Conservation (phyloP, 2,329 filamentous ascomycete species). For the Hypoxylon sp. region DNA sequence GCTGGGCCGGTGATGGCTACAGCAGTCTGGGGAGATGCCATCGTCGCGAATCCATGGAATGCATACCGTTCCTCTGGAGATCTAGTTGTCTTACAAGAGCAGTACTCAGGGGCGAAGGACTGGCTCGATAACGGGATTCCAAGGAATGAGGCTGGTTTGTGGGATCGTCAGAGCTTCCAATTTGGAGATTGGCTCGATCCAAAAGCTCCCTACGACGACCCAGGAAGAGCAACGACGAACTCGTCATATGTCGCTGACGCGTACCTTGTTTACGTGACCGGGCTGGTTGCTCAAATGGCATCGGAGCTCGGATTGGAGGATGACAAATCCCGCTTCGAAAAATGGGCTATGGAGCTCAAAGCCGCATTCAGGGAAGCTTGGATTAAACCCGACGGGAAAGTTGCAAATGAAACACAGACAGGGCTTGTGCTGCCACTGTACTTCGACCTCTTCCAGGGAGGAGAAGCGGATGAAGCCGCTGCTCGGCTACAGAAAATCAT, state of each 20-base stretch:
- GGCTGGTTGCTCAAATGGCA: conserved; percentile 57
- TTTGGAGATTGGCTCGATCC: conserved; percentile 67
- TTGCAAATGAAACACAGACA: conserved; percentile 60
- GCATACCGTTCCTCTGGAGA: conserved; percentile 60
- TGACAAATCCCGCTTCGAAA: conserved; percentile 47
- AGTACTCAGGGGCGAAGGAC: conserved; percentile 58
- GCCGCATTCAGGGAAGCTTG: conserved; percentile 54
- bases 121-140: conserved; percentile 60
- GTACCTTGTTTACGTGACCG: conserved; percentile 62
- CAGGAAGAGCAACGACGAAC: conserved; percentile 59
- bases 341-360: conserved; percentile 45
- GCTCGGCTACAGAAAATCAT: conserved; percentile 54
- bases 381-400: conserved; percentile 50
- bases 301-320: conserved; percentile 52
- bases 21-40: conserved; percentile 62
- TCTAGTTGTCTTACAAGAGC: conserved; percentile 54
- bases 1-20: conserved; percentile 48
- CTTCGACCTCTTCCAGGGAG: conserved; percentile 55
- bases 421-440: conserved; percentile 58
- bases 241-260: conserved; percentile 62
- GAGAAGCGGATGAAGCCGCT: conserved; percentile 47
- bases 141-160: conserved; percentile 57
- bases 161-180: conserved; percentile 58
- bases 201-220: conserved; percentile 58
- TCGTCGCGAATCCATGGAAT: conserved; percentile 60